Base-by-base conservation (phyloP, 106 monocot genomes). In the Phalaenopsis equestris region DNA sequence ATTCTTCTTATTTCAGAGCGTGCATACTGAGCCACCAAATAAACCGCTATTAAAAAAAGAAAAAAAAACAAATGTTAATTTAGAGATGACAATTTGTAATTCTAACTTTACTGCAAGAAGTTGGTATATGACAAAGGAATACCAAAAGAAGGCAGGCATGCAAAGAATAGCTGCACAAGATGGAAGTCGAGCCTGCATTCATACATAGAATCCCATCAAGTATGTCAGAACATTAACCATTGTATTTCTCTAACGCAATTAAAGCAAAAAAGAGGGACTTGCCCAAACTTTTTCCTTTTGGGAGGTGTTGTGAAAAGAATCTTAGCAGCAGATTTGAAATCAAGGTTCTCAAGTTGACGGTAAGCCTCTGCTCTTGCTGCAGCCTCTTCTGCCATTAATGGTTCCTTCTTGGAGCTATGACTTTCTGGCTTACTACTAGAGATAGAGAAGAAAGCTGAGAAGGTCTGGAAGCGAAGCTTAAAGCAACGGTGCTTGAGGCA, bases 81-180 rank as follows among this genome's bases (percentile, higher is more conserved):
- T 11, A 55, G 41, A 81, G 49, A 45, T 77, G 39, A 67, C 48
- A 55, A 3, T 52, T 36, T 23, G 72, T 8, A 39, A 67, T 46
- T 45, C 2, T 7, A 76, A 55, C 21, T 72, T 55, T 67, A 65
- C n/a, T 8, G 14, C 3, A 47, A 58, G 15, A 42, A n/a, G 23
- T 7, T 49, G 2, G 48, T 30, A 46, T 42, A 8, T 42, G 37
- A 8, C 2, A 73, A 52, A 83, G 23, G 43, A 56, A 6, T 83
- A 94, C 94, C 94, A 58, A 95, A 45, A 4, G 94, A 90, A 42
- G 94, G 94, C 88, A 95, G n/a, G 86, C 90, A 90, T 15, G 49
- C 88, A 57, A 95, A 95, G 80, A 95, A 95, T 39, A 95, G 81
- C 82, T 95, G 94, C 86, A 95, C 94, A 67, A 92, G 82, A 76